These are phyloP conservation scores for Phytomonas sp. DNA, from an alignment of 208 protist species.

Conservation along the genomic window DNA sequence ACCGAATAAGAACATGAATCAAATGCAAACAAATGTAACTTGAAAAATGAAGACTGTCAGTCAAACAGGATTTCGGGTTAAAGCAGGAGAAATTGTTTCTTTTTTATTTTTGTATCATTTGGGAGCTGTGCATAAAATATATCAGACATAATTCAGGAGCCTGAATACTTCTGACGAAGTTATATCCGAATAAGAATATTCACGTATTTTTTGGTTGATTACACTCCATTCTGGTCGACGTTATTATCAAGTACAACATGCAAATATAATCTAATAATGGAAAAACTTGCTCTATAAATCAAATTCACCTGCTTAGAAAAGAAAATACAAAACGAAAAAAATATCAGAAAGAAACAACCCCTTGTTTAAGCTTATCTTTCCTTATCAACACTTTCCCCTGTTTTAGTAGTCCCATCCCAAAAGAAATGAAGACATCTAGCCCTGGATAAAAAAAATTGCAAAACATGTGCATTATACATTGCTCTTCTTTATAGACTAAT, in stretches of 20 bases:
- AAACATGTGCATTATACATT: conserved; percentile 1
- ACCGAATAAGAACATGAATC: conserved; percentile 6
- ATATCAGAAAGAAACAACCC: neutral
- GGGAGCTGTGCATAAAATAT: neutral
- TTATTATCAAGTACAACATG: conserved; percentile 6
- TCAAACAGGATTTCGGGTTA: neutral
- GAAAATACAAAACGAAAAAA: conserved; percentile 9
- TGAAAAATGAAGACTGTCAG: neutral
- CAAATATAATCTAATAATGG: conserved; percentile 4
- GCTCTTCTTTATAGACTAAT: neutral
- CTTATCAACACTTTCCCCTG: neutral
- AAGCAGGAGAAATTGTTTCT: neutral
- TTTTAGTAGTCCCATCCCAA: neutral
- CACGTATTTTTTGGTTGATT: neutral
- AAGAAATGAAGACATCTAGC: neutral
- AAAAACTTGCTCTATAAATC: neutral
- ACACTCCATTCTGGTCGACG: neutral
- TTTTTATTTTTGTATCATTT: neutral
- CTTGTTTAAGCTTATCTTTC: neutral
- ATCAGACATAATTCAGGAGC: neutral
- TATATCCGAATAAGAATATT: neutral
- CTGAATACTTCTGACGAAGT: neutral
- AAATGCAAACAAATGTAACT: conserved; percentile 9
- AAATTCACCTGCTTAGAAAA: conserved; percentile 2
- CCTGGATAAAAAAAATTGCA: conserved; percentile 10